A percentile compares a stretch with the other conserved stretches of the same genome.
Conservation (phyloP, 768 basidiomycete species). For the Lyophyllum atratum region DNA sequence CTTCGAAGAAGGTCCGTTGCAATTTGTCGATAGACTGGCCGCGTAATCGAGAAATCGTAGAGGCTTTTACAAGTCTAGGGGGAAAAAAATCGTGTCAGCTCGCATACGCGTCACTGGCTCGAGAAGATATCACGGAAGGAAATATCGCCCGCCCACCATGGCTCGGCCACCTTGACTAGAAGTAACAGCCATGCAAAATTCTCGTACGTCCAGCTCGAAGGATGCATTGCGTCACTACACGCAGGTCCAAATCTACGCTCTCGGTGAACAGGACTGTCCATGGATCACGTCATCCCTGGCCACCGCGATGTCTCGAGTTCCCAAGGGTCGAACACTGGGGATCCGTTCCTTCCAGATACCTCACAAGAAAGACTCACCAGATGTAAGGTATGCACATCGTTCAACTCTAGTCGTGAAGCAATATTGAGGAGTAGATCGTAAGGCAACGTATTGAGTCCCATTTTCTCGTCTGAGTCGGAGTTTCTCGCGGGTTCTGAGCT, state of each 20-base stretch:
- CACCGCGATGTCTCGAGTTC: background rate
- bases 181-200: background rate
- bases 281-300: background rate
- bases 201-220: too few relatives aligned
- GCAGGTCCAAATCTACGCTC: background rate
- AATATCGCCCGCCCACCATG: background rate
- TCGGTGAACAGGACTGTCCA: background rate
- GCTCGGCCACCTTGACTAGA: background rate
- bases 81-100: slow-evolving; percentile 9
- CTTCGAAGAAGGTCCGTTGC: slow-evolving; percentile 62
- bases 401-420: slow-evolving; percentile 58
- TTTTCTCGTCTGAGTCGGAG: slow-evolving; percentile 23
- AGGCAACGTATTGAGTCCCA: slow-evolving; percentile 49
- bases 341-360: background rate
- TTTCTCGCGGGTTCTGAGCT: slow-evolving; percentile 12
- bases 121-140: background rate
- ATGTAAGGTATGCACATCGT: slow-evolving; percentile 63
- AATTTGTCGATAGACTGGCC: slow-evolving; percentile 68
- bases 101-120: background rate
- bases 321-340: background rate
- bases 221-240: background rate
- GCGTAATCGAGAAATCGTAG: slow-evolving; percentile 60
- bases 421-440: slow-evolving; percentile 75
- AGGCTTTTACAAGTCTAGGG: slow-evolving; percentile 67
- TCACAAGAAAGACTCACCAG: slow-evolving; percentile 43